Base-by-base conservation (phyloP, 2,329 filamentous ascomycete genomes). In the Colletotrichum navitas region DNA sequence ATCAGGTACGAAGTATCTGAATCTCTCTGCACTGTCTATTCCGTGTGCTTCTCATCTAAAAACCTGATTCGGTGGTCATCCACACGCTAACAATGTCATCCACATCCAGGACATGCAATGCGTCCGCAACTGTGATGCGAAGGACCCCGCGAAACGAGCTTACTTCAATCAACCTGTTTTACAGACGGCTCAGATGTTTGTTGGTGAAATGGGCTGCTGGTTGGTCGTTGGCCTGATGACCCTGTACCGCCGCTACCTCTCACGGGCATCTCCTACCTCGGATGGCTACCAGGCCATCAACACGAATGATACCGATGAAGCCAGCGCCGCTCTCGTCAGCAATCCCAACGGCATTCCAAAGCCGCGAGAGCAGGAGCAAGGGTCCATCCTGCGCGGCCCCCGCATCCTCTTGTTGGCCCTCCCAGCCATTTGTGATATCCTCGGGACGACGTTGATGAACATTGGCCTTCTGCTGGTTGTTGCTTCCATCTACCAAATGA, bases 401-500 rank as follows among this genome's bases (percentile, higher is more conserved):
- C 91, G 89, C 73, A 87, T 97, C 26, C 78, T 92, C 5, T 82
- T 98, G 39, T 88, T 99, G 65, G 92, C 94, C 10, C 85, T 97
- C 14, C 96, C 96, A 1, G 93, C 96, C 52, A 92, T 94, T 78
- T 98, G 95, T 83, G 96, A 99, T 80, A 97, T 98, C 74, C 90
- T 93, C 32, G 96, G 94, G 59, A 99, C 96, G 5, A 99, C 96
- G 5, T 88, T 98, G 66, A 98, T 99, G 95, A 99, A 99, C 79
- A 93, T 94, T 5, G 96, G 96, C 4, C 86, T 99, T 75, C 87
- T 98, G 60, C 95, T 98, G 79, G 95, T 98, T 32, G 96, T 94
- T 16, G 94, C 96, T 1, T 97, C 94, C 72, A 98, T 99, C 78
- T 99, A 98, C 83, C 96, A 99, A 83, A 99, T 99, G 96, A 98